Conservation (phyloP, 2,329 filamentous ascomycete species). For the Clathrospora elynae region DNA sequence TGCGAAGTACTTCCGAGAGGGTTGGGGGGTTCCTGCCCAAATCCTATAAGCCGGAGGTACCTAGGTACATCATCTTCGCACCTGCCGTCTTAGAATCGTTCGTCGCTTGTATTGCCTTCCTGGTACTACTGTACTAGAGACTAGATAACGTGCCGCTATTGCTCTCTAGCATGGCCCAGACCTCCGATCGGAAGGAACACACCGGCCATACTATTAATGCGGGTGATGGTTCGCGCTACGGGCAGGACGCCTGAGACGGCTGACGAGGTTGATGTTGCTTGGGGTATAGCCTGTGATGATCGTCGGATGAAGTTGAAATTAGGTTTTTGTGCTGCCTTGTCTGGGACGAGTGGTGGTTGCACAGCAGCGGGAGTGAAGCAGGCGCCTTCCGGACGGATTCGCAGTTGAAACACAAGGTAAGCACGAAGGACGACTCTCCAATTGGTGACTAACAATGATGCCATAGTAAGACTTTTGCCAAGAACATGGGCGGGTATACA, state of each 20-base stretch:
- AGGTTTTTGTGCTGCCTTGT: constrained; percentile 24
- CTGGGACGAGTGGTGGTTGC: too few relatives aligned
- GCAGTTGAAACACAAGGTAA: too few relatives aligned
- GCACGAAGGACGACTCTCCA: too few relatives aligned
- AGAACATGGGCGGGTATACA: constrained; percentile 40
- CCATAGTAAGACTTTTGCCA: constrained; percentile 46
- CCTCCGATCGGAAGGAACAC: constrained; percentile 21
- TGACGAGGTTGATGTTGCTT: constrained; percentile 10
- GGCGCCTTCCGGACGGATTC: constrained; percentile 9
- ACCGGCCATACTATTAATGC: constrained; percentile 26
- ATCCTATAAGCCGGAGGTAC: constrained; percentile 24
- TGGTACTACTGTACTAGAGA: constrained; percentile 15
- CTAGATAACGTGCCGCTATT: constrained; percentile 26
- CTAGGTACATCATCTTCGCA: constrained; percentile 26
- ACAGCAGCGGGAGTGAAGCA: constrained; percentile 13
- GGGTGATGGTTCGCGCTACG: constrained; percentile 45
- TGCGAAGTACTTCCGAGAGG: constrained; percentile 16
- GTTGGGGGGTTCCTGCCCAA: constrained; percentile 24
- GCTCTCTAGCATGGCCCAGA: constrained; percentile 13
- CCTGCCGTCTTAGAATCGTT: constrained; percentile 37
- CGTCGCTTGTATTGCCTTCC: constrained; percentile 20
- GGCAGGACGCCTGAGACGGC: constrained; percentile 25
- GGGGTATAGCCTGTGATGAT: constrained; percentile 1
- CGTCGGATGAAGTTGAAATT: constrained; percentile 22
- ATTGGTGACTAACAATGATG: too few relatives aligned